Evolutionary conservation across 441 rosid species (phyloP), one percentile per base, ranked within the genome.

Genomic region (Rhodomyrtus psidioides): DNA sequence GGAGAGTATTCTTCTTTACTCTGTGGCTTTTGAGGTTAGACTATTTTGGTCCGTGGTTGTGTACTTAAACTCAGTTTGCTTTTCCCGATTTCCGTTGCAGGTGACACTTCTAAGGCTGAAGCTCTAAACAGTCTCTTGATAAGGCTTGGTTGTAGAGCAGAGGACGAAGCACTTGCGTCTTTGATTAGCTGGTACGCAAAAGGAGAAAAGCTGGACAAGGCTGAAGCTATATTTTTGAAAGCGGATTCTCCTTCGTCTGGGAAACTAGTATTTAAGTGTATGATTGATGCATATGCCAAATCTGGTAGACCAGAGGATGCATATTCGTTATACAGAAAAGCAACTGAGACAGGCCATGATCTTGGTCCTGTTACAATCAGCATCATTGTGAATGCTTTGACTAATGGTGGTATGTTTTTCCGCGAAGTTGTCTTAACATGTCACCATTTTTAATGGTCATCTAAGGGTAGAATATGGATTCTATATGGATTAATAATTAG

Each of bases 341-440:
- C 92, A 87, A 88, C 86, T 55, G 85, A 84, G 81, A 90, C 82
- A 82, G 95, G 92, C 82, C 89, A 88, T 70, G 85, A 90, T 87
- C 90, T 89, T 42, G 93, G 91, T 84, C 92, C 94, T 88, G 92
- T 96, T 89, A 89, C 94, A 83, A 86, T 93, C 84, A 92, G 98
- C 92, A 92, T 92, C 59, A 88, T 94, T 74, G 99, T 95, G 88
- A 94, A 95, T 89, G 91, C 96, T 82, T 88, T 96, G 88, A 90
- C 98, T 76, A 92, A 91, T 85, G 86, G 82, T 86, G 96, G 99
- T 95, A 95, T 83, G 90, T 82, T 55, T 82, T 82, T 28, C n/a
- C 6, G 27, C 58, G 27, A 82, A 65, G 39, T 57, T 60, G 58
- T 74, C 83, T 82, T 74, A 53, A 21, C 60, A 1, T 53, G 46